Evolutionary conservation across 768 basidiomycete genomes (phyloP), one percentile per base, ranked within the genome.

Genomic region (Rhodosporidiobolus odoratus): DNA sequence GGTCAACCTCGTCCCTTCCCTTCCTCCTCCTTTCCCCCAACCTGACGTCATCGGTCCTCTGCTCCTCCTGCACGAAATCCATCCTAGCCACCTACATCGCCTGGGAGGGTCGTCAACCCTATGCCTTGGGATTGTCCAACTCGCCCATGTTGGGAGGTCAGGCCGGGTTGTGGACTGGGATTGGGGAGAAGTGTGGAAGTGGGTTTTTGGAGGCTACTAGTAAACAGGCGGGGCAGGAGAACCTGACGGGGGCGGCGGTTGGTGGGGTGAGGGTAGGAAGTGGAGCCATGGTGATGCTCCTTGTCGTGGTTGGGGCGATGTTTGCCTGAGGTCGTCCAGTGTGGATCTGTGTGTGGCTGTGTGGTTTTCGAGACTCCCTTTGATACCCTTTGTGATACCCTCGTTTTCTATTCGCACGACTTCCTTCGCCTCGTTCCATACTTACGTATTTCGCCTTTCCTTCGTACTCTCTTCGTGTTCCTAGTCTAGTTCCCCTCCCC

Each of bases 21-120:
- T 96, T 91, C 89, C 82, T 97, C 74, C 87, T 89, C 87, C 84
- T 90, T 77, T 78, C 83, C 37, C 82, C 88, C 54, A 71, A 76
- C 69, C 80, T 85, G 77, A 45, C 83, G 35, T 79, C 82, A n/a
- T 75, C 79, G 35, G 62, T 80, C 32, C 87, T 96, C 53, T 97
- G 95, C 86, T 87, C 84, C 3, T 75, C 87, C 21, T 98, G 95
- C 86, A 87, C 90, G 19, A 86, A 89, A 78, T 84, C 84, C 72
- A 82, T 93, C 78, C 78, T 98, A 74, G 85, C 86, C 3, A 74
- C 86, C 15, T 99, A 90, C 84, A 87, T 91, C 79, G 79, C 82
- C 66, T 94, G 85, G 80, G 90, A 93, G 81, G 84, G 86, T 50
- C 79, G 79, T 65, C 80, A 82, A 53, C 88, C 89, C 2, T 97